Evolutionary conservation across 2,329 filamentous ascomycete genomes (phyloP).

Genomic region (Microcyclospora tardicrescens): DNA sequence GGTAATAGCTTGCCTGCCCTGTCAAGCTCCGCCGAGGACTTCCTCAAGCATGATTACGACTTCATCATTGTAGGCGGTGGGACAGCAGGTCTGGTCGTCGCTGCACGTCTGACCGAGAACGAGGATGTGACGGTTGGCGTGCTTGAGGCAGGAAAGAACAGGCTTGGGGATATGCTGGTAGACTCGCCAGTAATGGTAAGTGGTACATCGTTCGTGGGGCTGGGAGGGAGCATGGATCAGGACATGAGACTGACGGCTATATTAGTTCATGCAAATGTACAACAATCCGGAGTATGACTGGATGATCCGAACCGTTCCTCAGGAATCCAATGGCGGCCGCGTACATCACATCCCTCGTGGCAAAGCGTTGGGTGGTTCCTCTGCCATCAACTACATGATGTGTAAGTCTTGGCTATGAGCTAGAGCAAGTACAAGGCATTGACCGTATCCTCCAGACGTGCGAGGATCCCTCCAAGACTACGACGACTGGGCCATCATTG

Average conservation of each 20-base stretch:
- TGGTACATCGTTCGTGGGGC: no score
- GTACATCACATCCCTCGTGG: slow-evolving; percentile 1
- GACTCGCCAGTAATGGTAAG: no score
- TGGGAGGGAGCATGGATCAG: no score
- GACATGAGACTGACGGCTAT: no score
- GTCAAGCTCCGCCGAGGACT: neutral
- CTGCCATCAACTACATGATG: slow-evolving; percentile 4
- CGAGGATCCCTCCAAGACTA: slow-evolving; percentile 34
- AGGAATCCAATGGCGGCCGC: neutral
- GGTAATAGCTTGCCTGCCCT: neutral
- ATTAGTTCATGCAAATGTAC: slow-evolving; percentile 1
- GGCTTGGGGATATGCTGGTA: slow-evolving; percentile 5
- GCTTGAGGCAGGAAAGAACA: slow-evolving; percentile 20
- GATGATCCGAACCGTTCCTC: neutral
- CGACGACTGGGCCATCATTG: slow-evolving; percentile 32
- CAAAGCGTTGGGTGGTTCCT: slow-evolving; percentile 2
- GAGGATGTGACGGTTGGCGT: slow-evolving; percentile 20
- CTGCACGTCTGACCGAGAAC: slow-evolving; percentile 19
- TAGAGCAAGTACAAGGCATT: no score
- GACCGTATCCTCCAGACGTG: slow-evolving; percentile 17
- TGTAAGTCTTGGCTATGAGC: no score
- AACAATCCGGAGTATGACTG: no score
- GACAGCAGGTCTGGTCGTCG: slow-evolving; percentile 20
- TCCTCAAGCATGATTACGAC: slow-evolving; percentile 1
- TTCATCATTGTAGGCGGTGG: slow-evolving; percentile 21